Evolutionary conservation across 1,139 yeast species (phyloP).

Genomic region (Geotrichum europaeum): DNA sequence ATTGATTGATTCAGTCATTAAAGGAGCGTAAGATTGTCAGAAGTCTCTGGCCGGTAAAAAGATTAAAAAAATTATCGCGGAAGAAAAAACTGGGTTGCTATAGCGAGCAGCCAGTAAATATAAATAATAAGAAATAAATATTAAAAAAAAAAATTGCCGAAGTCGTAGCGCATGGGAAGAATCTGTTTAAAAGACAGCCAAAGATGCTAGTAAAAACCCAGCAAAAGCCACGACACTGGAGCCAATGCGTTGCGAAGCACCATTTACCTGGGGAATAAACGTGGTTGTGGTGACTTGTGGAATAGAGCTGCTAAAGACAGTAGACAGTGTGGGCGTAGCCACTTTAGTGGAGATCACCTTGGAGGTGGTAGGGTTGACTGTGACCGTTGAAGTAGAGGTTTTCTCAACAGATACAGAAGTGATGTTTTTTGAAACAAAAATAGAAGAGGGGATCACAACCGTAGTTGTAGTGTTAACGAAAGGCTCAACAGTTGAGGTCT

Average conservation of each 20-base stretch:
- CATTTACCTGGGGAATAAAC: background rate
- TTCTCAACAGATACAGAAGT: background rate
- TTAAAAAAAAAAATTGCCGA: too few species aligned
- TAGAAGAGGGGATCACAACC: background rate
- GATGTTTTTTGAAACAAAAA: background rate
- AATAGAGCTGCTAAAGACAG: background rate
- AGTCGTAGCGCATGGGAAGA: too few species aligned
- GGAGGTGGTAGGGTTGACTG: background rate
- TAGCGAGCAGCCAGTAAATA: background rate
- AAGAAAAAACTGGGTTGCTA: background rate
- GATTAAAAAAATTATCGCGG: background rate
- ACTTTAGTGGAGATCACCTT: background rate
- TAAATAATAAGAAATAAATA: background rate
- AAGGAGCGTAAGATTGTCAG: background rate
- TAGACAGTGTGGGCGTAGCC: background rate
- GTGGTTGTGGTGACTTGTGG: background rate
- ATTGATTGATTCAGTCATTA: background rate
- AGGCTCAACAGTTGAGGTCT: background rate
- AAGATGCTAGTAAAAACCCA: background rate
- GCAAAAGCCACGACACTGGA: background rate
- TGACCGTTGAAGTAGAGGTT: background rate
- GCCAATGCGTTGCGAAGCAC: background rate
- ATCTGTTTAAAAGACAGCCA: too few species aligned
- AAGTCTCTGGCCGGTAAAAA: background rate
- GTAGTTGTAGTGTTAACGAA: background rate